These are phyloP conservation scores for Aspergillus ustus DNA, from an alignment of 2,329 filamentous ascomycete species.

Conservation along the genomic window DNA sequence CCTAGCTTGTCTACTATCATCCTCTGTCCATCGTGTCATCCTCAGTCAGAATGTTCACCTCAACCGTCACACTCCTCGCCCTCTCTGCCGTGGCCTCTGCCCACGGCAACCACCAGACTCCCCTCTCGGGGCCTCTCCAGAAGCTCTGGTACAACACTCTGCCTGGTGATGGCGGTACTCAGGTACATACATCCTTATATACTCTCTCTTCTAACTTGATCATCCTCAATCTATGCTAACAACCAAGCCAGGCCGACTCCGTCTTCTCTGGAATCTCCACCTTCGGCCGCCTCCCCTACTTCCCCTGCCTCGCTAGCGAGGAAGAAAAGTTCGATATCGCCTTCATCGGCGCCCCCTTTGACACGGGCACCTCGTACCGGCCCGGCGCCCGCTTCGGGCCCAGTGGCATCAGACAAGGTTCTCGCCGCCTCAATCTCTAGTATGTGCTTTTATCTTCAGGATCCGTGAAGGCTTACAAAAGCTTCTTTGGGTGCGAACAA, in stretches of 20 bases:
- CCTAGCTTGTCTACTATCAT: background rate
- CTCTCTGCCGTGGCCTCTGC: constrained; percentile 59
- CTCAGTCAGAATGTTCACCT: constrained; percentile 26
- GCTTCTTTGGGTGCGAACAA: constrained; percentile 12
- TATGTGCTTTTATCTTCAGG: constrained; percentile 55
- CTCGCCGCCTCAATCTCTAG: constrained; percentile 84
- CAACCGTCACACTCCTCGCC: constrained; percentile 30
- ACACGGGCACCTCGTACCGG: constrained; percentile 83
- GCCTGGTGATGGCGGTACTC: constrained; percentile 81
- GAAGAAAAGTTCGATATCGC: constrained; percentile 81
- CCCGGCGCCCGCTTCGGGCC: constrained; percentile 85
- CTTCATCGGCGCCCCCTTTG: constrained; percentile 82
- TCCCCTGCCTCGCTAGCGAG: constrained; percentile 72
- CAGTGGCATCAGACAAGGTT: constrained; percentile 83
- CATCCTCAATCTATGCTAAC: background rate
- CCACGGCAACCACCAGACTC: constrained; percentile 65
- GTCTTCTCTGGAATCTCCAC: constrained; percentile 89
- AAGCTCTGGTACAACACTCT: constrained; percentile 81
- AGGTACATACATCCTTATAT: constrained; percentile 54
- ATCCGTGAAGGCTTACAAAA: constrained; percentile 26
- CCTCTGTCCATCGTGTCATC: background rate
- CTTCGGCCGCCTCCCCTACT: constrained; percentile 79
- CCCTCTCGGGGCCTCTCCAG: constrained; percentile 71
- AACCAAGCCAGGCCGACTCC: constrained; percentile 71
- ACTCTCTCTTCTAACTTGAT: background rate